phyloP scores from a whole-genome alignment of 352 stramenopile species.

The Phytophthora aleatoria region DNA sequence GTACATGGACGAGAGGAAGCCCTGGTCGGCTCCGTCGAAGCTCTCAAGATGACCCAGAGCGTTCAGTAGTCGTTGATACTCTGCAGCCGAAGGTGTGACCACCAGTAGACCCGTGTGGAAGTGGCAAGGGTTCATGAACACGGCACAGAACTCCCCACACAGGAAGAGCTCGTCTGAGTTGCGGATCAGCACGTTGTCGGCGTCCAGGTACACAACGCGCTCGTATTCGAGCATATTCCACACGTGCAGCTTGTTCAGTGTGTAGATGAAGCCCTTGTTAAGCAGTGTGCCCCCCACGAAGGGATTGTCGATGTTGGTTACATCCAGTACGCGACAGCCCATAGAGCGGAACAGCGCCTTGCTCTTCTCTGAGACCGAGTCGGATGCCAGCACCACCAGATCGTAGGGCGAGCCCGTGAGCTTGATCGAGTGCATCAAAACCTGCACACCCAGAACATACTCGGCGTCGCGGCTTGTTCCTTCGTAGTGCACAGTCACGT shows the following conservation, averaged over 20 bases:
- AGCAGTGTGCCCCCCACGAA: slow-evolving; percentile 73
- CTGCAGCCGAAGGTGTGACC: slow-evolving; percentile 68
- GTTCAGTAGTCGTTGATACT: slow-evolving; percentile 79
- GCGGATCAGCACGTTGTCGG: slow-evolving; percentile 90
- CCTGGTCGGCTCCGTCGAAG: slow-evolving; percentile 85
- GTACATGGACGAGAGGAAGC: slow-evolving; percentile 89
- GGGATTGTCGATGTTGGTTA: slow-evolving; percentile 89
- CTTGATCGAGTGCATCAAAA: slow-evolving; percentile 89
- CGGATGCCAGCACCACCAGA: slow-evolving; percentile 84
- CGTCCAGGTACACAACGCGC: slow-evolving; percentile 90
- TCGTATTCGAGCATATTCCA: slow-evolving; percentile 93
- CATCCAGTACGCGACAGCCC: slow-evolving; percentile 83
- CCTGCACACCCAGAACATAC: slow-evolving; percentile 85
- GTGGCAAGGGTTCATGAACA: slow-evolving; percentile 92
- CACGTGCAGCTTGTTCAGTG: slow-evolving; percentile 90
- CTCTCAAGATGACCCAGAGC: slow-evolving; percentile 65
- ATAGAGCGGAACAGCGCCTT: slow-evolving; percentile 82
- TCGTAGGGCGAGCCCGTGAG: slow-evolving; percentile 82
- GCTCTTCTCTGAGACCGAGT: slow-evolving; percentile 79
- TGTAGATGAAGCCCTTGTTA: slow-evolving; percentile 92
- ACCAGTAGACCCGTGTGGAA: slow-evolving; percentile 90
- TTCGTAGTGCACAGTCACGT: slow-evolving; percentile 89
- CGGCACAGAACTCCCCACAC: slow-evolving; percentile 86
- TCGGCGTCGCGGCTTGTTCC: slow-evolving; percentile 80
- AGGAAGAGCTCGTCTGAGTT: slow-evolving; percentile 90